phyloP scores from a whole-genome alignment of 2,329 filamentous ascomycete species.

The Didymella exigua region DNA sequence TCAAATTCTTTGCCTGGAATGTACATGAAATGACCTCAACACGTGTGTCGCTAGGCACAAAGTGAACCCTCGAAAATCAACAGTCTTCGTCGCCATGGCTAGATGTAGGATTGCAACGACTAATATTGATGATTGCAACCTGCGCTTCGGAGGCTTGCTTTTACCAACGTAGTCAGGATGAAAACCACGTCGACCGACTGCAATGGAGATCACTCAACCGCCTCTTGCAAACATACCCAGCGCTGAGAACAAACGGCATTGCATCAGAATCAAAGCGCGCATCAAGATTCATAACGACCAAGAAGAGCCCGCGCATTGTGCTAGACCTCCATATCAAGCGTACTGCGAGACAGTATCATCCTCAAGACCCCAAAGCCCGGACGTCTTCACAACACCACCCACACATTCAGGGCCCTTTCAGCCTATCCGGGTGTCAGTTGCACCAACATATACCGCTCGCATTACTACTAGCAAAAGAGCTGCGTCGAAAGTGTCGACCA shows the following conservation, averaged over 20 bases:
- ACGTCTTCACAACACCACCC: slow-evolving; percentile 15
- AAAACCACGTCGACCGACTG: background rate
- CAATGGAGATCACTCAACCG: slow-evolving; percentile 4
- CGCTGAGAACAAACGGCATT: background rate
- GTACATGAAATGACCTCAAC: slow-evolving; percentile 1
- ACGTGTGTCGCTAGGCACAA: background rate
- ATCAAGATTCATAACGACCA: slow-evolving; percentile 9
- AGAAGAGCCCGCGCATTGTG: background rate
- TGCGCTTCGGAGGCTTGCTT: background rate
- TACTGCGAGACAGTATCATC: slow-evolving; percentile 30
- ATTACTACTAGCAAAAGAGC: background rate
- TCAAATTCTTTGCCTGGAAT: slow-evolving; percentile 16
- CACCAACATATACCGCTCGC: slow-evolving; percentile 10
- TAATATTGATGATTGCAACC: background rate
- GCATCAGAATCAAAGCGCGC: slow-evolving; percentile 6
- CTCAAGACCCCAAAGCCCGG: slow-evolving; percentile 24
- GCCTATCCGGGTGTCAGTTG: background rate
- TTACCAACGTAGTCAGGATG: background rate
- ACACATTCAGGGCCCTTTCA: background rate
- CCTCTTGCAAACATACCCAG: background rate
- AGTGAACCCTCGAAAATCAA: slow-evolving; percentile 13
- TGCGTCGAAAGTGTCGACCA: background rate
- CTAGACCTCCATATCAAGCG: slow-evolving; percentile 22
- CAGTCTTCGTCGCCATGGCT: background rate
- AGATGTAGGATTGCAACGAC: slow-evolving; percentile 3